Evolutionary conservation across 2,329 filamentous ascomycete species (phyloP).

Genomic region (Geoglossum cookeanum): DNA sequence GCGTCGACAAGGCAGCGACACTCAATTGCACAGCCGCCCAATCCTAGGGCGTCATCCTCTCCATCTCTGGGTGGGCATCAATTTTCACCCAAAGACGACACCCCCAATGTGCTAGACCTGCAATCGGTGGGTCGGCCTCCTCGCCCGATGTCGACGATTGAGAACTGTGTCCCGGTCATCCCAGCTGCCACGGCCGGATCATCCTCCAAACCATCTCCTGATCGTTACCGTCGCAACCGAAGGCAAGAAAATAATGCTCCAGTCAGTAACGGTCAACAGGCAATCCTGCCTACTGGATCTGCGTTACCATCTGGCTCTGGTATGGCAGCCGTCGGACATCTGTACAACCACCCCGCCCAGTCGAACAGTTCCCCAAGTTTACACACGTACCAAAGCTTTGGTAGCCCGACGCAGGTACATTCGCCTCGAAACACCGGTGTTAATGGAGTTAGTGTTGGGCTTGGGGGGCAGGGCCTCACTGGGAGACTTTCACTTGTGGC

Average conservation of each 20-base stretch:
- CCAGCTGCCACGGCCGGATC: constrained; percentile 17
- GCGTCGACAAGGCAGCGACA: neutral
- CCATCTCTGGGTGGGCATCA: neutral
- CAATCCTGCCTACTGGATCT: constrained; percentile 17
- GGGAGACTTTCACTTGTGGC: constrained; percentile 13
- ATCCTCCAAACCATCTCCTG: constrained; percentile 49
- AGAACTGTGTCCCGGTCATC: neutral
- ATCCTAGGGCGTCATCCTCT: neutral
- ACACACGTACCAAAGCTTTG: neutral
- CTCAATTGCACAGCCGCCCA: neutral
- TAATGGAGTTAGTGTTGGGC: constrained; percentile 12
- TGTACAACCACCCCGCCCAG: constrained; percentile 30
- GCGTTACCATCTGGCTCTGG: constrained; percentile 31
- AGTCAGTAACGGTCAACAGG: constrained; percentile 14
- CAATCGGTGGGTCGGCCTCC: neutral
- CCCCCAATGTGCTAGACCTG: neutral
- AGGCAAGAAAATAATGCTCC: constrained; percentile 31
- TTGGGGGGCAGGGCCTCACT: constrained; percentile 5
- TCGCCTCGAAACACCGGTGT: constrained; percentile 9
- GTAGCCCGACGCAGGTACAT: constrained; percentile 12
- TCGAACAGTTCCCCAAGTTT: constrained; percentile 19
- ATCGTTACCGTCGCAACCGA: constrained; percentile 60
- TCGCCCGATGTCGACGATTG: constrained; percentile 1
- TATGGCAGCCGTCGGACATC: constrained; percentile 34
- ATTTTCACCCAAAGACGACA: constrained; percentile 1